Evolutionary conservation across 805 yeast genomes (phyloP).

Genomic region (Phaffomyces antillensis): DNA sequence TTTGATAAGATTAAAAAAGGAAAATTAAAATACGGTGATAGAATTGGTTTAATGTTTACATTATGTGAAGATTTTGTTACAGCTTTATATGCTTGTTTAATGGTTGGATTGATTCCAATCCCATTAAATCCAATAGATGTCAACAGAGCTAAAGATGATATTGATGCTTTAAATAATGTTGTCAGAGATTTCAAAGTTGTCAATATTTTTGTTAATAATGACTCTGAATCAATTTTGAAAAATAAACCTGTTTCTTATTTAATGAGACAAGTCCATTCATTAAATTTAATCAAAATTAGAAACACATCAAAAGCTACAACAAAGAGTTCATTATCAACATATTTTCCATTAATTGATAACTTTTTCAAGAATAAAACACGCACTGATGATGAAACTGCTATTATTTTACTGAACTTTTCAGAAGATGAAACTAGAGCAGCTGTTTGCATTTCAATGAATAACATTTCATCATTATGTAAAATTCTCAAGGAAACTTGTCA

Average conservation of each 20-base stretch:
- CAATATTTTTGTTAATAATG: conserved; percentile 71
- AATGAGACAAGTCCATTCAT: conserved; percentile 37
- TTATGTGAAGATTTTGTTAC: conserved; percentile 81
- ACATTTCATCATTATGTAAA: conserved; percentile 73
- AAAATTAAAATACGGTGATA: conserved; percentile 57
- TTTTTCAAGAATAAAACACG: conserved; percentile 8
- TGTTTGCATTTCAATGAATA: conserved; percentile 43
- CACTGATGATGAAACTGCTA: conserved; percentile 33
- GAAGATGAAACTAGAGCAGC: conserved; percentile 66
- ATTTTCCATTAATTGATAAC: conserved; percentile 11
- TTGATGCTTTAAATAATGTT: conserved; percentile 55
- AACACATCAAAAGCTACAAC: conserved; percentile 56
- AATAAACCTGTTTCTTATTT: conserved; percentile 57
- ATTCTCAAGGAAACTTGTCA: conserved; percentile 90
- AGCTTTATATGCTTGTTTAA: conserved; percentile 79
- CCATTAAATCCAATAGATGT: conserved; percentile 70
- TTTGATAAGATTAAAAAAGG: conserved; percentile 67
- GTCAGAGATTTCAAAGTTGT: conserved; percentile 64
- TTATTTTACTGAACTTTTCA: conserved; percentile 65
- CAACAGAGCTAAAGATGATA: conserved; percentile 64
- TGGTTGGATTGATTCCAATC: conserved; percentile 72
- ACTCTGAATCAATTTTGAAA: conserved; percentile 62
- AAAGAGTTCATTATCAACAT: conserved; percentile 17
- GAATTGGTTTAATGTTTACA: conserved; percentile 76
- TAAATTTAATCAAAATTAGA: conserved; percentile 46